Conservation (phyloP, 2,329 filamentous ascomycete species). For the Ophiostoma sp. region DNA sequence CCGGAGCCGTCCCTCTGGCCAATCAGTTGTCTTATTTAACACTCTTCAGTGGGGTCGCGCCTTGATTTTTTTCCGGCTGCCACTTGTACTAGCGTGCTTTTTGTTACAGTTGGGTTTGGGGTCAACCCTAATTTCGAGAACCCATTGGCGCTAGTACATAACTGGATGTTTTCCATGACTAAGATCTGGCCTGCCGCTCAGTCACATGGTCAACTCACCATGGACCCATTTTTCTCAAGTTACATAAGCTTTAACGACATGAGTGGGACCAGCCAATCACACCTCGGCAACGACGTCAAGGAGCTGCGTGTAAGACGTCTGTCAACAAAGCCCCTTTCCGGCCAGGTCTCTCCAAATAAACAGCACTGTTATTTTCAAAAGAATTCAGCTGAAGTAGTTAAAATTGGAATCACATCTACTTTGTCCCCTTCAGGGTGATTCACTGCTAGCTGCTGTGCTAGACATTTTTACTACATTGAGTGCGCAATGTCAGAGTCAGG, state of each 20-base stretch:
- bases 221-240: not conserved
- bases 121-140: slow-evolving; percentile 11
- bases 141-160: not conserved
- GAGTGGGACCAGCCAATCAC: not conserved
- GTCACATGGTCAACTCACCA: not conserved
- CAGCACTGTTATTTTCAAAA: not conserved
- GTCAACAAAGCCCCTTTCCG: slow-evolving; percentile 16
- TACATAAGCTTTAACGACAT: not conserved
- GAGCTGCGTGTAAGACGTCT: not conserved
- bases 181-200: not conserved
- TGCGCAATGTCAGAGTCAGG: too few species aligned
- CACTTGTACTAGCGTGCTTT: not conserved
- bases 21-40: not conserved
- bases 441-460: too few species aligned
- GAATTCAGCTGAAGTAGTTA: not conserved
- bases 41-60: not conserved
- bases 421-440: too few species aligned
- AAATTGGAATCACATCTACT: not conserved
- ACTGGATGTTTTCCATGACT: not conserved
- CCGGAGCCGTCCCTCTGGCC: slow-evolving; percentile 13
- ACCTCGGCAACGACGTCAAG: not conserved
- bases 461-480: too few species aligned
- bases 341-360: not conserved
- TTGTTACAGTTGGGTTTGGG: not conserved
- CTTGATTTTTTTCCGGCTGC: not conserved